phyloP scores from a whole-genome alignment of 2,329 filamentous ascomycete species.

The Diplodia sapinea region DNA sequence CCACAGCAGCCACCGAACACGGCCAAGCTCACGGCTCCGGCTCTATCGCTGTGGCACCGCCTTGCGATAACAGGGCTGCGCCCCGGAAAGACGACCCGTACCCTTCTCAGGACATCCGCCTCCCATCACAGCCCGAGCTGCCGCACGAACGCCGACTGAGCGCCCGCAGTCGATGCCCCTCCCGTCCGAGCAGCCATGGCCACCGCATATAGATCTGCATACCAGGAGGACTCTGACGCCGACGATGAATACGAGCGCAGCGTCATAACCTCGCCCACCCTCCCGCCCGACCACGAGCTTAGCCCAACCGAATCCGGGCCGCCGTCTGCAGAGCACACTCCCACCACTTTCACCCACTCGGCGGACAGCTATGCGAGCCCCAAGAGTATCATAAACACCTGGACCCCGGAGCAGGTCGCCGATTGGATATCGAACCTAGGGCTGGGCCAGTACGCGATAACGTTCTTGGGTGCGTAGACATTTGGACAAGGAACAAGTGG shows the following conservation, averaged over 20 bases:
- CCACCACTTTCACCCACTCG: slow-evolving; percentile 75
- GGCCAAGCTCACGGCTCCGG: slow-evolving; percentile 25
- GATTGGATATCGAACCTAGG: slow-evolving; percentile 84
- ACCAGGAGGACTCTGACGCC: slow-evolving; percentile 78
- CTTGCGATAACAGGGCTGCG: slow-evolving; percentile 24
- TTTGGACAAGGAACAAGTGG: background rate
- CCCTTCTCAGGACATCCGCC: background rate
- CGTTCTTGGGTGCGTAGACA: slow-evolving; percentile 74
- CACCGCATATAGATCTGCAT: slow-evolving; percentile 55
- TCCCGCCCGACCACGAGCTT: slow-evolving; percentile 68
- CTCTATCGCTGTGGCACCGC: slow-evolving; percentile 28
- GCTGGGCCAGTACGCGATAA: slow-evolving; percentile 79
- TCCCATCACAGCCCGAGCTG: slow-evolving; percentile 4
- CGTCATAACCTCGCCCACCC: slow-evolving; percentile 70
- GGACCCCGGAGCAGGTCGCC: slow-evolving; percentile 85
- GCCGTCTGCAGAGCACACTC: slow-evolving; percentile 75
- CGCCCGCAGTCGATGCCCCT: slow-evolving; percentile 31
- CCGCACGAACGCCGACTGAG: slow-evolving; percentile 15
- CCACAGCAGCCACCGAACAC: slow-evolving; percentile 23
- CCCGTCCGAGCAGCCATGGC: slow-evolving; percentile 27
- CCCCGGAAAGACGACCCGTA: background rate
- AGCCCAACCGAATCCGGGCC: slow-evolving; percentile 76
- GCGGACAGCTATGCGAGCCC: slow-evolving; percentile 70
- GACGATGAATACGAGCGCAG: slow-evolving; percentile 84
- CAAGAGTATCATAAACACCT: slow-evolving; percentile 77